These are phyloP conservation scores for Fraxinus nigra DNA, from an alignment of 305 asterid species.

Conservation along the genomic window DNA sequence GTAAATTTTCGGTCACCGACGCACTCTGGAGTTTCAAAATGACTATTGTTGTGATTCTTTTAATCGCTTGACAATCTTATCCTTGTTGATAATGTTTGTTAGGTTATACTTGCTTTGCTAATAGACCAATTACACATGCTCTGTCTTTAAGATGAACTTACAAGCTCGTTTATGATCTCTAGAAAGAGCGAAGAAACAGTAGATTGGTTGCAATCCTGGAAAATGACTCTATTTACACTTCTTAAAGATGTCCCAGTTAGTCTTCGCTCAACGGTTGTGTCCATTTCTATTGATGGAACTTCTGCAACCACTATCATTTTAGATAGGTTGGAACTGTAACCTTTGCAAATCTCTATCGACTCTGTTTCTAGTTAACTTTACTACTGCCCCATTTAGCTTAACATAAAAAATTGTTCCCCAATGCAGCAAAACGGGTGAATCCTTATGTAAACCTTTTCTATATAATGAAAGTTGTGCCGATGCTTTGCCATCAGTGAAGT, in stretches of 20 bases:
- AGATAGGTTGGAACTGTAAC: slow-evolving; percentile 48
- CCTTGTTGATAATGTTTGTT: not conserved
- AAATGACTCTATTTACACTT: slow-evolving; percentile 66
- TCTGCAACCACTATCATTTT: slow-evolving; percentile 86
- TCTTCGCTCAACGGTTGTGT: slow-evolving; percentile 53
- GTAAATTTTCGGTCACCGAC: slow-evolving; percentile 33
- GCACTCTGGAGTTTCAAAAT: slow-evolving; percentile 8
- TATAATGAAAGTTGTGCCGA: slow-evolving; percentile 77
- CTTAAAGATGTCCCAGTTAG: slow-evolving; percentile 69
- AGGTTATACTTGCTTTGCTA: not conserved
- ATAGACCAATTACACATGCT: not conserved
- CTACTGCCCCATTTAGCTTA: not conserved
- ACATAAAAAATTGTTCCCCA: not conserved
- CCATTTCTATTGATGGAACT: slow-evolving; percentile 89
- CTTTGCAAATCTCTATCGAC: not conserved
- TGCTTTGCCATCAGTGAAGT: slow-evolving; percentile 71
- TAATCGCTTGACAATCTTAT: slow-evolving; percentile 1
- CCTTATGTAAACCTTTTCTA: slow-evolving; percentile 68
- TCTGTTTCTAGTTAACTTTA: not conserved
- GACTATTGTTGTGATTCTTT: not conserved
- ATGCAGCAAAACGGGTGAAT: slow-evolving; percentile 66
- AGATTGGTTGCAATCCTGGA: slow-evolving; percentile 90
- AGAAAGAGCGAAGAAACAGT: slow-evolving; percentile 75
- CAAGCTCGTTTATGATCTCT: slow-evolving; percentile 48
- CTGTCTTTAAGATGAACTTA: slow-evolving; percentile 23